Evolutionary conservation across 2,329 filamentous ascomycete genomes (phyloP), one percentile per base, ranked within the genome.

Genomic region (Sarocladium brachiariae): DNA sequence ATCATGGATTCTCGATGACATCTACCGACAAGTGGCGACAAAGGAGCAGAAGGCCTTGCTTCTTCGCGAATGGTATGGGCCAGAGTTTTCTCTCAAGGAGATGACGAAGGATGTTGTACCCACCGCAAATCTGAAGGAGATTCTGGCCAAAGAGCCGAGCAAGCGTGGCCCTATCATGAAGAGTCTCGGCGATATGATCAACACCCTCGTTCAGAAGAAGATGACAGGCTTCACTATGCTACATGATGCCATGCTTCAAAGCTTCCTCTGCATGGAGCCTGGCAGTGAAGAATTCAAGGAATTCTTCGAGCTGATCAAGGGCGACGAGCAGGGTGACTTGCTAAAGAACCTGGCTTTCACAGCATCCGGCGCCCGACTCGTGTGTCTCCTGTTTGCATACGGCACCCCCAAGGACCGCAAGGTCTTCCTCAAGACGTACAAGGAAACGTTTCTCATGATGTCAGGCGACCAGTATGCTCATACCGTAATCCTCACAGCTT

Each of bases 221-320:
- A 84, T 93, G 71, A 95, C 89, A 1, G 92, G 89, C 9, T 97
- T 99, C 70, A 97, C 92, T 2, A 95, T 99, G 79, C 80, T 99
- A 18, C 95, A 99, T 68, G 93, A 97, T 62, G 93, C 93, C 47
- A 96, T 99, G 91, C 75, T 96, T 53, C 92, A 99, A 65, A 99
- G 96, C 69, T 96, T 92, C 70, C 72, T 89, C 50, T 92, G 87
- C 60, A 82, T 84, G 43, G 84, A 86, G 56, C 74, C 80, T 4
- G 90, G 86, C 3, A 88, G 84, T 39, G 83, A 88, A 52, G 92
- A 97, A 65, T 84, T 89, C 37, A 87, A 76, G 27, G 90, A 95
- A 59, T 96, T 96, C 63, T 71, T 95, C 52, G 91, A 97, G 67
- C 77, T 95, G 58, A 75, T 99, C 62, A 95, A 95, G 71, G 88